phyloP scores from a whole-genome alignment of 768 basidiomycete genomes.

The Xerocomellus amylosporus region DNA sequence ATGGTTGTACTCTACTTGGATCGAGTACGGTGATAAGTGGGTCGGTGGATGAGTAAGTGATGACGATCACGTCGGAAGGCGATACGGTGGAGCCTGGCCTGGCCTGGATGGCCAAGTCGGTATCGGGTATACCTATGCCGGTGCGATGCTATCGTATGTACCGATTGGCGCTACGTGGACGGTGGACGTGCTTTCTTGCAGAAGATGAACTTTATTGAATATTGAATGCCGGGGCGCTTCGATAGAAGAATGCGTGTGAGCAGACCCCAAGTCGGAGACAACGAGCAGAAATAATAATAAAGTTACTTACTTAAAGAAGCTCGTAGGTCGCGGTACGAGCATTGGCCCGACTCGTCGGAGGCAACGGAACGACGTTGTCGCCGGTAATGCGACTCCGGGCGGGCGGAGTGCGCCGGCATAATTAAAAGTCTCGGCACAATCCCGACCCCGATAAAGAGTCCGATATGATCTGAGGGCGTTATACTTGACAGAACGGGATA shows the following conservation, averaged over 20 bases:
- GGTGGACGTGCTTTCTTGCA: neutral
- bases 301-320: too few species aligned
- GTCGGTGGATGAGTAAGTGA: neutral
- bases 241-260: neutral
- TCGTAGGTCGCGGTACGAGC: too few species aligned
- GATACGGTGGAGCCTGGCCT: conserved; percentile 2
- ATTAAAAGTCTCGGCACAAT: too few species aligned
- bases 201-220: neutral
- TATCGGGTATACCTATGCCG: neutral
- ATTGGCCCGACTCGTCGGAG: neutral
- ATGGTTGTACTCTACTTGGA: neutral
- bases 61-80: conserved; percentile 13
- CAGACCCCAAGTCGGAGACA: too few species aligned
- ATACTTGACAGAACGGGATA: neutral
- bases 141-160: neutral
- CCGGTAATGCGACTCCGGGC: neutral
- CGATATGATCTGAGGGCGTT: neutral
- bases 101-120: neutral
- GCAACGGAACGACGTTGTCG: neutral
- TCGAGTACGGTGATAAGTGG: conserved; percentile 3
- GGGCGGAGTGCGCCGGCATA: too few species aligned
- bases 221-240: neutral
- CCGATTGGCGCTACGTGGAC: neutral
- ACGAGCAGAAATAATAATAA: neutral
- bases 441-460: neutral